Base-by-base conservation (phyloP, 345 rosid genomes). In the Arabidopsis suecica region DNA sequence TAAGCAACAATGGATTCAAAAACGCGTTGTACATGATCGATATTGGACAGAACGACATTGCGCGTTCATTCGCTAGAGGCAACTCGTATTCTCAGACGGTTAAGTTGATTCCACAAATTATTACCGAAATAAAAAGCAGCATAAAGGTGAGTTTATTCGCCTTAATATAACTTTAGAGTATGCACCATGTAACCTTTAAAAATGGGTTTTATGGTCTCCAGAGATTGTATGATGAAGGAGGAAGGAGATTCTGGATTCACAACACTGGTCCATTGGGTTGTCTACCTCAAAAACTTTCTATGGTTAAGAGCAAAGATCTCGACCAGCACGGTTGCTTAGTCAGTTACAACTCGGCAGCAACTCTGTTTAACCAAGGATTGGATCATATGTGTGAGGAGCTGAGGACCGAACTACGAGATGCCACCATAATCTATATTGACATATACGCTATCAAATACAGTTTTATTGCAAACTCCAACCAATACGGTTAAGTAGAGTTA, bases 11-110 rank as follows among this genome's bases (percentile, higher is more conserved):
- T 44, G 91, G 90, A 11, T 89, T 91, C 80, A 66, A 14, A 56
- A 81, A 83, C 49, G 96, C 97, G 1, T 86, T 91, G 54, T 89
- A 89, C 85, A 85, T 87, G 80, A 83, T 89, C 51, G 93, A 88
- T 68, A 87, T 91, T 5, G 97, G 97, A 7, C 96, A 91, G 71
- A 89, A 92, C 50, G 96, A 92, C 74, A 54, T 92, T 3, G 87
- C 97, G 1, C 85, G 66, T 81, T 82, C 91, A 18, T 89, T 89
- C 68, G 71, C 85, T 28, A 81, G 83, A 69, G 85, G 85, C n/a
- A 47, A 79, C 11, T 83, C 90, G 2, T 87, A 82, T 68, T 68
- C 66, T 7, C 81, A 80, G 67, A 91, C 87, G 0, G 72, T 74
- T 59, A 68, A 77, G 71, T 69, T 78, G 68, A 85, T 92, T 61